Evolutionary conservation across 257 asterid species (phyloP), one percentile per base, ranked within the genome.

Genomic region (Petunia secreta): DNA sequence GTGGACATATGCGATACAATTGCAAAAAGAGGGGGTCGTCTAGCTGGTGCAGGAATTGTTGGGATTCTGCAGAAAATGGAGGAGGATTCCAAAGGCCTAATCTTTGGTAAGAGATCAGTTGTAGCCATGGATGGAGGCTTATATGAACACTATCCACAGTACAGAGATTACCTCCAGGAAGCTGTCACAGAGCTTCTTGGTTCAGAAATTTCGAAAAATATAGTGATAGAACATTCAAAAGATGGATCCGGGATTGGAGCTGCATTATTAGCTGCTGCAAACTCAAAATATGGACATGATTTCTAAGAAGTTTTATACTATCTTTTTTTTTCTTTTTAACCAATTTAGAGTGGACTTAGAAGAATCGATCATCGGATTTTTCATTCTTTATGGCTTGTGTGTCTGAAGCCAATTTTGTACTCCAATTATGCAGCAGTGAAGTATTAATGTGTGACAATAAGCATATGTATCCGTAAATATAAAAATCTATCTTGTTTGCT

Each of bases 111-210:
- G 85, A 87, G 94, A 65, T 86, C 94, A 36, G 97, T 89, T 16
- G 97, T 93, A 87, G 98, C 98, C 0, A 91, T 91, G 95, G 98
- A 93, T 54, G 98, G 98, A 14, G 97, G 97, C 4, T 81, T 93
- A 79, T 93, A 93, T 25, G 97, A 93, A 83, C 88, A 93, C 79
- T 90, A 90, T 81, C 95, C 92, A 1, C 95, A 91, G 39, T 91
- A 93, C 84, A 85, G 90, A 80, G 83, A 52, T 4, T 87, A 91
- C 83, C 90, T 93, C 41, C 91, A 88, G 78, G 93, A 89, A 60
- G 91, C 92, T 3, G 93, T 91, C 34, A 57, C 67, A 0, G 97
- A 93, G 85, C 91, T 93, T 76, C 85, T 93, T 2, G 95, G 97
- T 65, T 44, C 81, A 0, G 92, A 88, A 67, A 36, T 85, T 53